Percentiles rank a stretch among this genome's conserved stretches.
Conservation (phyloP, 1,284 basidiomycete genomes). For the Ceratobasidium sp. region DNA sequence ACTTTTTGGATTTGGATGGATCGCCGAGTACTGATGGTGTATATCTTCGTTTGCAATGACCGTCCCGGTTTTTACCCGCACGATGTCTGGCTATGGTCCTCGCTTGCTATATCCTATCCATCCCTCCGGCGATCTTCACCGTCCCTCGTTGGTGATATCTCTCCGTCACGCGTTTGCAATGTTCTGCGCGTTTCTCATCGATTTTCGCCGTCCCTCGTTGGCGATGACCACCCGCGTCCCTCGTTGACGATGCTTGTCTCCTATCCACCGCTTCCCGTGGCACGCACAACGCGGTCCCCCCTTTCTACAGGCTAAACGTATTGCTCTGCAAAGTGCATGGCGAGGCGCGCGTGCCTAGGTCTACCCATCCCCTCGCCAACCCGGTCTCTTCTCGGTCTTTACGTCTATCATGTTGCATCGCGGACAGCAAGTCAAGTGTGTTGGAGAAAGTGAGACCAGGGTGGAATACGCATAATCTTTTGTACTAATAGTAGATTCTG, state of each 20-base stretch:
- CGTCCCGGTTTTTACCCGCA: too few species aligned
- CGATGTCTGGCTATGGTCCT: too few species aligned
- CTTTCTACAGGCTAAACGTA: slow-evolving; percentile 58
- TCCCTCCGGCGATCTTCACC: too few species aligned
- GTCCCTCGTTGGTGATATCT: too few species aligned
- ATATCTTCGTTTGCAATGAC: not conserved
- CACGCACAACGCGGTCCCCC: slow-evolving; percentile 4
- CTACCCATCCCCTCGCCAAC: not conserved
- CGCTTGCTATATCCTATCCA: slow-evolving; percentile 18
- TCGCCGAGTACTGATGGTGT: slow-evolving; percentile 9
- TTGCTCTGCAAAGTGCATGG: slow-evolving; percentile 64
- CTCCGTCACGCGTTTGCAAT: too few species aligned
- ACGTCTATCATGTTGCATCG: slow-evolving; percentile 33
- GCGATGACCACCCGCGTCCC: too few species aligned
- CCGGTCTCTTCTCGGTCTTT: slow-evolving; percentile 9
- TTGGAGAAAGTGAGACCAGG: not conserved
- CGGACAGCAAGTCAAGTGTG: slow-evolving; percentile 8
- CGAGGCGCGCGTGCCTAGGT: slow-evolving; percentile 52
- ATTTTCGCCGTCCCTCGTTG: not conserved
- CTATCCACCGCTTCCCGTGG: too few species aligned
- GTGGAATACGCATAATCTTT: slow-evolving; percentile 8
- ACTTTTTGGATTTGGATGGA: slow-evolving; percentile 5
- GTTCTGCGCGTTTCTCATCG: slow-evolving; percentile 11
- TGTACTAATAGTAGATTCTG: slow-evolving; percentile 40
- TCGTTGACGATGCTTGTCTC: too few species aligned